These are phyloP conservation scores for Apiotrichum montevideense DNA, from an alignment of 1,284 basidiomycete genomes.

Conservation along the genomic window DNA sequence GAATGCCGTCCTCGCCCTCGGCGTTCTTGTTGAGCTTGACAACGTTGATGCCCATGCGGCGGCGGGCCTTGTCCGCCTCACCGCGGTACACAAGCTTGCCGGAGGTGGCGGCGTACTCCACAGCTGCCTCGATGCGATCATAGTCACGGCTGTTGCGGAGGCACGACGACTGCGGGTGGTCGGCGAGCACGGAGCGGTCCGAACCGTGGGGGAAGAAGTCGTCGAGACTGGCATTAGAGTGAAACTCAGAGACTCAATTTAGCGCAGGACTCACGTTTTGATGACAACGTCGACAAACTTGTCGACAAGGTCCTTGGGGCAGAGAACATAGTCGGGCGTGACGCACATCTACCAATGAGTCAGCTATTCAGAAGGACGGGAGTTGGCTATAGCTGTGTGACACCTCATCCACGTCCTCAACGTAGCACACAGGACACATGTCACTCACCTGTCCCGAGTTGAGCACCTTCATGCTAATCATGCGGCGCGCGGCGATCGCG, in stretches of 20 bases:
- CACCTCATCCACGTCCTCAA: too few relatives aligned
- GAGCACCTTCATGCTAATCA: conserved; percentile 72
- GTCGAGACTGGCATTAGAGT: conserved; percentile 21
- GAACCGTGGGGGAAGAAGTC: conserved; percentile 36
- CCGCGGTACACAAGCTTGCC: conserved; percentile 70
- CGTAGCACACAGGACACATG: conserved; percentile 11
- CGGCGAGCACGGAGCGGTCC: conserved; percentile 48
- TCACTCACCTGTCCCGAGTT: conserved; percentile 61
- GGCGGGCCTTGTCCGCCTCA: conserved; percentile 53
- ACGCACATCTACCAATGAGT: conserved; percentile 35
- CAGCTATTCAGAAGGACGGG: too few relatives aligned
- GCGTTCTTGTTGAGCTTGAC: conserved; percentile 57
- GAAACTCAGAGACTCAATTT: background rate
- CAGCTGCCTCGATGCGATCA: conserved; percentile 57
- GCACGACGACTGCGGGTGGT: conserved; percentile 50
- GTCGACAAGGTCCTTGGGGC: conserved; percentile 58
- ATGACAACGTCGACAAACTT: conserved; percentile 59
- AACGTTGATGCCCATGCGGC: conserved; percentile 39
- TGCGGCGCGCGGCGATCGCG: conserved; percentile 42
- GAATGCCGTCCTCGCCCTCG: conserved; percentile 52
- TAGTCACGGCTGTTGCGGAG: conserved; percentile 57
- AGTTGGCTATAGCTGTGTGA: background rate
- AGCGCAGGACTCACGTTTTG: conserved; percentile 48
- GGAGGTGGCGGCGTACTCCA: conserved; percentile 56
- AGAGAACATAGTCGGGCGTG: conserved; percentile 66